phyloP scores from a whole-genome alignment of 352 stramenopile genomes.

The Phytophthora idaei region DNA sequence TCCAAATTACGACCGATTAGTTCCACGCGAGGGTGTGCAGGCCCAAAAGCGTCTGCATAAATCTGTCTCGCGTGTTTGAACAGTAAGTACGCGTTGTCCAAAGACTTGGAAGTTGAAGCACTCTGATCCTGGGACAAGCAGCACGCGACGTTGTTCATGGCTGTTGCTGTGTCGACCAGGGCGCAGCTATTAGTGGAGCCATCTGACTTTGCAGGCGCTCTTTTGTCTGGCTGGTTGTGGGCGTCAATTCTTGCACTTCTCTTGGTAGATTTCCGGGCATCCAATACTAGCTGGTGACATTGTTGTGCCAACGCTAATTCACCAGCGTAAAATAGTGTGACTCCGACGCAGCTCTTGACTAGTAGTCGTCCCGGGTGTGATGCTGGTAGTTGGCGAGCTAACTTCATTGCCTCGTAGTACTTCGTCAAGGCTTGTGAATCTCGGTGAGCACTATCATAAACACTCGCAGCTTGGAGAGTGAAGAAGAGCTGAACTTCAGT shows the following conservation, averaged over 20 bases:
- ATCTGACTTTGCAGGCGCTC: constrained; percentile 10
- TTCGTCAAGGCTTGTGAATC: constrained; percentile 55
- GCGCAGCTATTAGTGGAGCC: neutral
- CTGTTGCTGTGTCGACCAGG: constrained; percentile 65
- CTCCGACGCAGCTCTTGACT: constrained; percentile 57
- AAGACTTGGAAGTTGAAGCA: constrained; percentile 24
- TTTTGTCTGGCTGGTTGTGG: constrained; percentile 4
- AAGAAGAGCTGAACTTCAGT: constrained; percentile 62
- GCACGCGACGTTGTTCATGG: constrained; percentile 80
- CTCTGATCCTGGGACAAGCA: constrained; percentile 64
- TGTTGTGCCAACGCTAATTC: constrained; percentile 54
- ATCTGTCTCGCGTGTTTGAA: constrained; percentile 56
- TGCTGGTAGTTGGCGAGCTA: constrained; percentile 38
- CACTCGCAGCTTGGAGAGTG: constrained; percentile 48
- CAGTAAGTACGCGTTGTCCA: constrained; percentile 66
- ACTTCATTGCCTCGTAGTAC: constrained; percentile 60
- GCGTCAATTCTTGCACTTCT: constrained; percentile 4
- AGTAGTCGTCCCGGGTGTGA: constrained; percentile 46
- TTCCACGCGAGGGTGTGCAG: constrained; percentile 48
- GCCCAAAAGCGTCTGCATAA: constrained; percentile 53
- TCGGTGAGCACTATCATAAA: constrained; percentile 59
- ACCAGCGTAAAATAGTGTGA: constrained; percentile 60
- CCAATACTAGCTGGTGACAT: constrained; percentile 62
- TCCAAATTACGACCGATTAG: constrained; percentile 58
- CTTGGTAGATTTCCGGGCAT: constrained; percentile 37